Percentiles rank a stretch among this genome's conserved stretches.
Conservation (phyloP, 2,329 filamentous ascomycete species). For the Colletotrichum brevisporum region DNA sequence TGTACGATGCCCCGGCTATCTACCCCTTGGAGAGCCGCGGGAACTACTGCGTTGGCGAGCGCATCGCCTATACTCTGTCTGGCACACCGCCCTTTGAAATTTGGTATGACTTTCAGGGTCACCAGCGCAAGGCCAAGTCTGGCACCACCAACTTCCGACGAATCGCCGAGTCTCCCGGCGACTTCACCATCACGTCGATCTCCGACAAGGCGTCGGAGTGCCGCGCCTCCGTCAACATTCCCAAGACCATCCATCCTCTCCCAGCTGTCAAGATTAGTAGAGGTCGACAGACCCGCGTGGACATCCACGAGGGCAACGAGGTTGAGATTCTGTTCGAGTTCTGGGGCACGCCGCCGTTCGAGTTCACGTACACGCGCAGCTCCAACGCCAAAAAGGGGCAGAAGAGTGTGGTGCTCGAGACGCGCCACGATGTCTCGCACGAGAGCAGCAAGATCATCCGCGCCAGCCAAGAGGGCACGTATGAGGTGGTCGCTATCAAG, state of each 20-base stretch:
- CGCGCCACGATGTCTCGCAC: slow-evolving; percentile 86
- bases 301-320: slow-evolving; percentile 97
- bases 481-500: slow-evolving; percentile 97
- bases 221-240: slow-evolving; percentile 82
- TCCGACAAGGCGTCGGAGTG: slow-evolving; percentile 92
- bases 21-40: slow-evolving; percentile 85
- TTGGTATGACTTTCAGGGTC: slow-evolving; percentile 88
- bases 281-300: slow-evolving; percentile 83
- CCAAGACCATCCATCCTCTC: slow-evolving; percentile 90
- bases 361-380: slow-evolving; percentile 96
- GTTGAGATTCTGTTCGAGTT: slow-evolving; percentile 96
- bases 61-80: slow-evolving; percentile 90
- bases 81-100: slow-evolving; percentile 94
- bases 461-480: slow-evolving; percentile 94
- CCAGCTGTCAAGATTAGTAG: slow-evolving; percentile 92
- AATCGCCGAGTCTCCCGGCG: slow-evolving; percentile 90
- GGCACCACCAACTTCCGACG: slow-evolving; percentile 89
- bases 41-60: slow-evolving; percentile 96
- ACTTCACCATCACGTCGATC: slow-evolving; percentile 88
- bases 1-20: slow-evolving; percentile 94
- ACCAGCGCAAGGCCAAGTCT: slow-evolving; percentile 83
- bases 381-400: slow-evolving; percentile 87
- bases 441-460: slow-evolving; percentile 86
- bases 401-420: slow-evolving; percentile 87
- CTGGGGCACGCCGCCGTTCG: slow-evolving; percentile 94